Conservation (phyloP, 2,329 filamentous ascomycete species). For the Diaporthe capsici region DNA sequence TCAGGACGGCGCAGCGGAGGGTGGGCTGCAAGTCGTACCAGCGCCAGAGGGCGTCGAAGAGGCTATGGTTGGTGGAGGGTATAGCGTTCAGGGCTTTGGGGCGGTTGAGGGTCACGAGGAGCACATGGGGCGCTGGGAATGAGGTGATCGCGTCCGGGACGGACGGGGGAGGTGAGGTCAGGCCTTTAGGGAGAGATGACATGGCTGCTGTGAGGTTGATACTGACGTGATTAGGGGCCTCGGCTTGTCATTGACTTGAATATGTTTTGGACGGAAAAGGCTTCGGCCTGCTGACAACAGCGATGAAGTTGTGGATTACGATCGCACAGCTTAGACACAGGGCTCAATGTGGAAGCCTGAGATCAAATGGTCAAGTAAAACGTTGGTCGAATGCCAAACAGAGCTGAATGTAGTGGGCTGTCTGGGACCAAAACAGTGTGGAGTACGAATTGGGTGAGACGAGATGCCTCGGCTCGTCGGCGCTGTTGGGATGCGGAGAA, state of each 20-base stretch:
- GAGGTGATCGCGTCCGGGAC: constrained; percentile 59
- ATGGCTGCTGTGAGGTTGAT: constrained; percentile 22
- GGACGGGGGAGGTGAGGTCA: constrained; percentile 55
- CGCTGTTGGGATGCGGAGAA: constrained; percentile 18
- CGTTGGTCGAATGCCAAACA: too few relatives aligned
- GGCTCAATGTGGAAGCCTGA: too few relatives aligned
- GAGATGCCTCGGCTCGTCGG: constrained; percentile 26
- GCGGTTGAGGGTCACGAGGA: constrained; percentile 73
- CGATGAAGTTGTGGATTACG: neutral
- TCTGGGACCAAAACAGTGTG: neutral
- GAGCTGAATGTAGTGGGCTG: neutral
- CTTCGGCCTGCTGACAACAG: too few relatives aligned
- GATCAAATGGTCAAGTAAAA: too few relatives aligned
- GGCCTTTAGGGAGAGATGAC: constrained; percentile 23
- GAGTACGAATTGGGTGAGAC: neutral
- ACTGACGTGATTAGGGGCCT: neutral
- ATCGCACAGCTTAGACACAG: neutral
- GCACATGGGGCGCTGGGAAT: constrained; percentile 67
- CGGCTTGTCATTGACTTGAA: neutral
- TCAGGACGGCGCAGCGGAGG: constrained; percentile 74
- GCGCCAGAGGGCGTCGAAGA: constrained; percentile 59
- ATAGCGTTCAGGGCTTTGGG: constrained; percentile 72
- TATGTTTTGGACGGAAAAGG: neutral
- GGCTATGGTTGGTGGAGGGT: constrained; percentile 61
- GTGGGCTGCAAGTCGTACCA: constrained; percentile 75